phyloP scores from a whole-genome alignment of 1,284 basidiomycete genomes.

The Meira nashicola region DNA sequence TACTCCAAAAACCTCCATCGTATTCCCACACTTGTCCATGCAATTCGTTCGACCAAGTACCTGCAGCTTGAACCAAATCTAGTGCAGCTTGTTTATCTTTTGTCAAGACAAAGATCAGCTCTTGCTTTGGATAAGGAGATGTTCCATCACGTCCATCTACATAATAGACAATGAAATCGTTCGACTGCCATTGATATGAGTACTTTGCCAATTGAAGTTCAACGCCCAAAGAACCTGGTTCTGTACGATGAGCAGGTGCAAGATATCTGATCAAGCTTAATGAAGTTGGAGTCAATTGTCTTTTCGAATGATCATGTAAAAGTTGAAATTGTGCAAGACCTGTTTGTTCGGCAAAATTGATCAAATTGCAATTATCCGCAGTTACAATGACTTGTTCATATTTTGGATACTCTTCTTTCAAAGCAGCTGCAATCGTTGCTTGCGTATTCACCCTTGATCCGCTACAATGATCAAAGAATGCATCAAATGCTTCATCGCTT shows the following conservation, averaged over 20 bases:
- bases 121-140: not conserved
- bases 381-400: not conserved
- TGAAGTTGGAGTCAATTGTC: not conserved
- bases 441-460: not conserved
- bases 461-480: constrained; percentile 6
- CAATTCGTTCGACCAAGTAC: constrained; percentile 1
- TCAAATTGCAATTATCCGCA: not conserved
- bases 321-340: not conserved
- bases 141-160: constrained; percentile 6
- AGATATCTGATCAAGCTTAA: not conserved
- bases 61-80: not conserved
- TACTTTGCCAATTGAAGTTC: not conserved
- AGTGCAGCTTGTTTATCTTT: not conserved
- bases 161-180: constrained; percentile 4
- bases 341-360: not conserved
- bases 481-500: not conserved
- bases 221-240: not conserved
- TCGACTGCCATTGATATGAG: not conserved
- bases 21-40: constrained; percentile 6
- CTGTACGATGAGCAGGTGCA: constrained; percentile 4
- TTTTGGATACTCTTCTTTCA: constrained; percentile 1
- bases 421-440: not conserved
- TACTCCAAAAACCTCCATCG: constrained; percentile 1
- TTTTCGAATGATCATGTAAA: not conserved
- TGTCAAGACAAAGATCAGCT: not conserved